phyloP scores from a whole-genome alignment of 306 rosid species.

The Crotalaria pallida region DNA sequence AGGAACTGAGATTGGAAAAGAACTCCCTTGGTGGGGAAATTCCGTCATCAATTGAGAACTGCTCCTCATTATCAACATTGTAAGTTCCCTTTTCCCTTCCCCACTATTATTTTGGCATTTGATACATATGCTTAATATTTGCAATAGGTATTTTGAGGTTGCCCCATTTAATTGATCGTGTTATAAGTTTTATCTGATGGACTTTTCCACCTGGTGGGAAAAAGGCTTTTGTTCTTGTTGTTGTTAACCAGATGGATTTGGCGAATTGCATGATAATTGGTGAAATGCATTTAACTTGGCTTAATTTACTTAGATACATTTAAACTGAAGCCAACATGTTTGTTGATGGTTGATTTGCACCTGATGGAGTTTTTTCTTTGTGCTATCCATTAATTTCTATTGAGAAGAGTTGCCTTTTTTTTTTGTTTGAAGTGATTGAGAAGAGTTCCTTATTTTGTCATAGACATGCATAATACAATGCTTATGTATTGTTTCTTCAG shows the following conservation, averaged over 20 bases:
- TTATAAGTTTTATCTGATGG: not conserved
- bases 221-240: no score
- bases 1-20: conserved; percentile 58
- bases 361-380: not conserved
- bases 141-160: not conserved
- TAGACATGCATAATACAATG: conserved; percentile 1
- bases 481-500: not conserved
- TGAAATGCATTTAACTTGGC: not conserved
- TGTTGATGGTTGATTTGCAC: conserved; percentile 16
- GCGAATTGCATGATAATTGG: conserved; percentile 2
- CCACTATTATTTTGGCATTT: not conserved
- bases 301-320: not conserved
- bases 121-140: not conserved
- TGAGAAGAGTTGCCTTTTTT: not conserved
- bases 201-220: not conserved
- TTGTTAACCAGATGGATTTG: not conserved
- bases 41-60: conserved; percentile 68
- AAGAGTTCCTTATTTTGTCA: not conserved
- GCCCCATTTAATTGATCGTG: not conserved
- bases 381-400: not conserved
- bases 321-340: not conserved
- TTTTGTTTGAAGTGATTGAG: no score
- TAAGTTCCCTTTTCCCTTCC: conserved; percentile 45
- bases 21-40: conserved; percentile 63
- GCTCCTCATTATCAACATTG: conserved; percentile 67